These are phyloP conservation scores for Lachancea kluyveri DNA, from an alignment of 805 yeast genomes.

Conservation along the genomic window DNA sequence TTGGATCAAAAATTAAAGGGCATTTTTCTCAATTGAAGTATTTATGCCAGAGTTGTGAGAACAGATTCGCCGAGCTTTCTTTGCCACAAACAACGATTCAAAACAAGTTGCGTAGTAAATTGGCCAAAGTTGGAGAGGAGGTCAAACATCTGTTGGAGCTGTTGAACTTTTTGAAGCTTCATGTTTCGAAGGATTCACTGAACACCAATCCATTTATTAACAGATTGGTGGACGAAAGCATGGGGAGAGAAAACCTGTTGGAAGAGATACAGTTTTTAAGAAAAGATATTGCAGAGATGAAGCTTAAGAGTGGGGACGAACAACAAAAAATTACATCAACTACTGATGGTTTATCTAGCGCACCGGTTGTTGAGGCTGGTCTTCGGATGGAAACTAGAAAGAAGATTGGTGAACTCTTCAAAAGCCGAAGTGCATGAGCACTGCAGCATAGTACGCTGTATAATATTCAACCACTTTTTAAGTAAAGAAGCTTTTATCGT, in stretches of 20 bases:
- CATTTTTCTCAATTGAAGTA: slow-evolving; percentile 10
- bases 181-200: slow-evolving; percentile 10
- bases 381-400: slow-evolving; percentile 19
- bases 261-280: slow-evolving; percentile 20
- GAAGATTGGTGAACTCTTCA: slow-evolving; percentile 24
- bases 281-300: slow-evolving; percentile 16
- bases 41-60: slow-evolving; percentile 6
- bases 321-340: not conserved
- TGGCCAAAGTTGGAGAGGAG: slow-evolving; percentile 13
- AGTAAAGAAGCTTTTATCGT: no score
- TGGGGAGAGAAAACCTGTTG: slow-evolving; percentile 14
- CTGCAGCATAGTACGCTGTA: no score
- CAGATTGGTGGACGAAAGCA: slow-evolving; percentile 14
- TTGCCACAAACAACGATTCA: slow-evolving; percentile 20
- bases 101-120: slow-evolving; percentile 16
- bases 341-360: not conserved
- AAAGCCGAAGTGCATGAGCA: slow-evolving; percentile 3
- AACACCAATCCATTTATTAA: slow-evolving; percentile 15
- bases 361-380: slow-evolving; percentile 21
- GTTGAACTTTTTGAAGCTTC: slow-evolving; percentile 19
- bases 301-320: slow-evolving; percentile 4
- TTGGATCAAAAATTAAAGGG: slow-evolving; percentile 7
- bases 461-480: no score
- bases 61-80: slow-evolving; percentile 13
- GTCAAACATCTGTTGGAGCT: slow-evolving; percentile 14